Percentiles rank a stretch among this genome's conserved stretches.
Evolutionary conservation across 1,139 yeast species (phyloP).

Genomic region (Candida smagusa): DNA sequence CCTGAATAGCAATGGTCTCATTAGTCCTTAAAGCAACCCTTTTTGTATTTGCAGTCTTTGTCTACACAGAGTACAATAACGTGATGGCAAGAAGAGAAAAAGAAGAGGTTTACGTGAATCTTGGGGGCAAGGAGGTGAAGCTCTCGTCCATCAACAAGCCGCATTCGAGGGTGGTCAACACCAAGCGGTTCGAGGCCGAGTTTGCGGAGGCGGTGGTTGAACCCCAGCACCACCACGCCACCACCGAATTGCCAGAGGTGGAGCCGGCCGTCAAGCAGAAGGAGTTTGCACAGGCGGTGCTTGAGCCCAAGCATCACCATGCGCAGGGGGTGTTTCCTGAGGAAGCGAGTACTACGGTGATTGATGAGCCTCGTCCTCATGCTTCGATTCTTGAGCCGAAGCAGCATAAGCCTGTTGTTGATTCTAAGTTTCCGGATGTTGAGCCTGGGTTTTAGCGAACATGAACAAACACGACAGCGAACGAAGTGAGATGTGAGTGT

Average conservation of each 20-base stretch:
- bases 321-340: neutral
- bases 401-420: slow-evolving; percentile 17
- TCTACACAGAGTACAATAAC: slow-evolving; percentile 5
- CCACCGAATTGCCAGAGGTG: too few species aligned
- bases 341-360: neutral
- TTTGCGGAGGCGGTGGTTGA: slow-evolving; percentile 11
- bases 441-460: slow-evolving; percentile 16
- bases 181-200: slow-evolving; percentile 8
- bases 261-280: too few species aligned
- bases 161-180: slow-evolving; percentile 37
- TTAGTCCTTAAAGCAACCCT: slow-evolving; percentile 7
- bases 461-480: too few species aligned
- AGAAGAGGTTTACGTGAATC: slow-evolving; percentile 17
- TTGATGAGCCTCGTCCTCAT: neutral
- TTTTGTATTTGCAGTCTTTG: slow-evolving; percentile 5
- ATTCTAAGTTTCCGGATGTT: slow-evolving; percentile 19
- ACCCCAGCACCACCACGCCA: slow-evolving; percentile 2
- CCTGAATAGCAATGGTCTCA: slow-evolving; percentile 4
- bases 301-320: slow-evolving; percentile 7
- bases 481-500: too few species aligned
- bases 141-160: slow-evolving; percentile 38
- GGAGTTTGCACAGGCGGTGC: slow-evolving; percentile 8
- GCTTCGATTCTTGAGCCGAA: slow-evolving; percentile 29
- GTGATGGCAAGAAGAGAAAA: slow-evolving; percentile 6
- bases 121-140: slow-evolving; percentile 40